Conservation (phyloP, 208 protist genomes). For the Porcisia deanei region DNA sequence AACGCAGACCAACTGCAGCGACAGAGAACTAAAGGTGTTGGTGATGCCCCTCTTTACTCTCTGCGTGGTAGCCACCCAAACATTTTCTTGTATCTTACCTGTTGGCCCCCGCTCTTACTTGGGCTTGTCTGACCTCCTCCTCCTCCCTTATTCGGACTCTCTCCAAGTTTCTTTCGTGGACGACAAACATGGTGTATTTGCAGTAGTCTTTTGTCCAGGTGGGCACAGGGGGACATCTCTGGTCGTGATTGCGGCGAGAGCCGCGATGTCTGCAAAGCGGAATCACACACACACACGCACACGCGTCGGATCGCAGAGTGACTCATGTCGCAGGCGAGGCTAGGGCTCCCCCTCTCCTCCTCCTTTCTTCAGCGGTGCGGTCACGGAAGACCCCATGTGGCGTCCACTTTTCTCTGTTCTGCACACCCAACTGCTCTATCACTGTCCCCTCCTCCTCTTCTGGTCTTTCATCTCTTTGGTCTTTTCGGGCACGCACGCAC, state of each 20-base stretch:
- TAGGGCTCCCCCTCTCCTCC: neutral
- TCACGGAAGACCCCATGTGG: neutral
- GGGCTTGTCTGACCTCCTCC: neutral
- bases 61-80: neutral
- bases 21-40: neutral
- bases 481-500: neutral
- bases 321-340: neutral
- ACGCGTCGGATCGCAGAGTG: neutral
- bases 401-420: neutral
- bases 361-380: neutral
- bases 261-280: neutral
- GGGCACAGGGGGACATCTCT: neutral
- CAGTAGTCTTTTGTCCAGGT: neutral
- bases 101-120: neutral
- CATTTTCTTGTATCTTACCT: neutral
- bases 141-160: neutral
- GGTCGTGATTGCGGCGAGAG: neutral
- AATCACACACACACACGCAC: neutral
- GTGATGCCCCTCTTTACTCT: neutral
- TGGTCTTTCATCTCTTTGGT: conserved; percentile 8
- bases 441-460: neutral
- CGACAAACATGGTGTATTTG: neutral
- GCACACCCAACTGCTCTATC: neutral
- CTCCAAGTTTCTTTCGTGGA: neutral
- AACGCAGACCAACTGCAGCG: neutral